Evolutionary conservation across 2,329 filamentous ascomycete genomes (phyloP), one percentile per base, ranked within the genome.

Genomic region (Colletotrichum sp.): DNA sequence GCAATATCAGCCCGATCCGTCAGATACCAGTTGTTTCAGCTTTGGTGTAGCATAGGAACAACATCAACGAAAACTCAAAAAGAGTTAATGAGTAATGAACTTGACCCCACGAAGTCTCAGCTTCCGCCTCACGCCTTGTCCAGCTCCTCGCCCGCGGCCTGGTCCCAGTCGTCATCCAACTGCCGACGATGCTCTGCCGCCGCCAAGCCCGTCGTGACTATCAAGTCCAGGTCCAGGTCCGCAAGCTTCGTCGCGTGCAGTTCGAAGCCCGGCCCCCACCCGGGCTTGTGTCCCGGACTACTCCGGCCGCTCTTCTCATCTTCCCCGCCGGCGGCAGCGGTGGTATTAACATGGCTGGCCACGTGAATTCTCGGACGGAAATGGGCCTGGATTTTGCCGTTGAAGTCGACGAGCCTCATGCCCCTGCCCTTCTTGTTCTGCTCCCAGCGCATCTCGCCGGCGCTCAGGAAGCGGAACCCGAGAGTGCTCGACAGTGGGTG

Each of bases 121-220:
- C 34, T 34, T 27, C 51, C 18, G 47, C 47, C 47, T 27, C 38
- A 38, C 64, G 33, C 57, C 38, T 55, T 58, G n/a, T 63, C 57
- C n/a, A 43, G 11, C n/a, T 27, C 55, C 31, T 43, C 31, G 13
- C 34, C 55, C n/a, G 51, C 29, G 5, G 36, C 43, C 29, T 66
- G 33, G 29, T 73, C 47, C 72, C 72, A 76, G 65, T 66, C 36
- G 13, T 68, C 55, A 29, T 72, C 16, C 59, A 73, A 67, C 43
- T 73, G 68, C 59, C 72, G 68, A 65, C 69, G 74, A 31, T 76
- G 51, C 47, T 76, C 74, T 38, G 72, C 74, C 16, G 69, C 72
- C 11, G 72, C 74, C 54, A 76, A 57, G 61, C 74, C 74, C 8
- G 74, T 76, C 21, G 66, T 54, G 43, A 76, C 65, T 31, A 76